These are phyloP conservation scores for Hippophae rhamnoides DNA, from an alignment of 306 rosid species.

Conservation along the genomic window DNA sequence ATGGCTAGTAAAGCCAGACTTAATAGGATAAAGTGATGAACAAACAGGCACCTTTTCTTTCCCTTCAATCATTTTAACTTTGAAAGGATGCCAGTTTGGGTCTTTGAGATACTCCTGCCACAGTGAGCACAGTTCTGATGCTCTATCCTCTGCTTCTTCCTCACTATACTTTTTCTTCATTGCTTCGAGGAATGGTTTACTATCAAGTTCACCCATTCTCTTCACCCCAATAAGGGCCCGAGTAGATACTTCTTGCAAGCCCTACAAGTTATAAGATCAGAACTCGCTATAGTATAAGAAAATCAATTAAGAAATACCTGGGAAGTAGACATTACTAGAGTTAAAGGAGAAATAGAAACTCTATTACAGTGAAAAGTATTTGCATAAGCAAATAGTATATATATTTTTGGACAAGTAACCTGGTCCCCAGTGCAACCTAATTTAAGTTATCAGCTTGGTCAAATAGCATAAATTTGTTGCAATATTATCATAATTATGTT, in stretches of 20 bases:
- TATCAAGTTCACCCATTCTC: constrained; percentile 94
- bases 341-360: background rate
- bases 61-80: constrained; percentile 37
- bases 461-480: too few relatives aligned
- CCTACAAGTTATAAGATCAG: constrained; percentile 33
- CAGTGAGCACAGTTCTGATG: constrained; percentile 74
- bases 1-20: constrained; percentile 6
- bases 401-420: too few relatives aligned
- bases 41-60: constrained; percentile 39
- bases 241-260: constrained; percentile 47
- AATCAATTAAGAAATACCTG: constrained; percentile 1
- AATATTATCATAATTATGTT: too few relatives aligned
- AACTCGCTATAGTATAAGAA: constrained; percentile 1
- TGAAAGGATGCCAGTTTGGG: constrained; percentile 94
- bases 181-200: constrained; percentile 62
- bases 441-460: too few relatives aligned
- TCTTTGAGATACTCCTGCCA: constrained; percentile 93
- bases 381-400: background rate
- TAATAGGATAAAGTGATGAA: constrained; percentile 12
- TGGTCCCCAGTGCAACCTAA: too few relatives aligned
- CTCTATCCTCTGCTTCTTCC: constrained; percentile 74
- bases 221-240: constrained; percentile 50
- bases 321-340: background rate
- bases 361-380: background rate
- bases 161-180: constrained; percentile 64